These are phyloP conservation scores for Trypanosomatidae sp. DNA, from an alignment of 208 protist species.

Conservation along the genomic window DNA sequence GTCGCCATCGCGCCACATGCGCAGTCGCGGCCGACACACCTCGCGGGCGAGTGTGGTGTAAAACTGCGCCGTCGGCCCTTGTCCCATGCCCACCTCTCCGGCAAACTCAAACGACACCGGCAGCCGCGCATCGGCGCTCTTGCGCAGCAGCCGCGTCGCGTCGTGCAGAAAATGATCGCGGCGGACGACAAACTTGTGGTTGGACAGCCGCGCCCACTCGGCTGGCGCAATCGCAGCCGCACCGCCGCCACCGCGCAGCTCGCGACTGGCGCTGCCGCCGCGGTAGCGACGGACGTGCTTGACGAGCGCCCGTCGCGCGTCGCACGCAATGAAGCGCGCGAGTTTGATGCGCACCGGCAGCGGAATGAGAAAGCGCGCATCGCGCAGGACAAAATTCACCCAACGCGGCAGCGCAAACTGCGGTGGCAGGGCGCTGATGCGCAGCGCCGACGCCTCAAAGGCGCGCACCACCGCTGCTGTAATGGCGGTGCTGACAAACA, in stretches of 20 bases:
- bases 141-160: slow-evolving; percentile 48
- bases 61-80: slow-evolving; percentile 86
- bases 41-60: slow-evolving; percentile 68
- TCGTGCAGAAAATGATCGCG: slow-evolving; percentile 42
- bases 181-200: slow-evolving; percentile 75
- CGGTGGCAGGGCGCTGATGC: slow-evolving; percentile 57
- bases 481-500: slow-evolving; percentile 33
- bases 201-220: slow-evolving; percentile 56
- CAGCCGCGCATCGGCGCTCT: slow-evolving; percentile 44
- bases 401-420: slow-evolving; percentile 65
- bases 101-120: slow-evolving; percentile 82
- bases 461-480: slow-evolving; percentile 37
- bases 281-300: slow-evolving; percentile 40
- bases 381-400: slow-evolving; percentile 58
- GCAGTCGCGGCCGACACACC: slow-evolving; percentile 14
- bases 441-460: slow-evolving; percentile 61
- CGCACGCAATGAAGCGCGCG: slow-evolving; percentile 68
- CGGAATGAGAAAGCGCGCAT: slow-evolving; percentile 62
- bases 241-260: slow-evolving; percentile 3
- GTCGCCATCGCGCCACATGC: slow-evolving; percentile 37
- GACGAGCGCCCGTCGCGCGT: slow-evolving; percentile 51
- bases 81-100: slow-evolving; percentile 78
- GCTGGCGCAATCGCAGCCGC: slow-evolving; percentile 28
- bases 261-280: slow-evolving; percentile 22
- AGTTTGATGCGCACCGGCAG: slow-evolving; percentile 30